These are phyloP conservation scores for Vanrija sp. DNA, from an alignment of 1,284 basidiomycete genomes.

Conservation along the genomic window DNA sequence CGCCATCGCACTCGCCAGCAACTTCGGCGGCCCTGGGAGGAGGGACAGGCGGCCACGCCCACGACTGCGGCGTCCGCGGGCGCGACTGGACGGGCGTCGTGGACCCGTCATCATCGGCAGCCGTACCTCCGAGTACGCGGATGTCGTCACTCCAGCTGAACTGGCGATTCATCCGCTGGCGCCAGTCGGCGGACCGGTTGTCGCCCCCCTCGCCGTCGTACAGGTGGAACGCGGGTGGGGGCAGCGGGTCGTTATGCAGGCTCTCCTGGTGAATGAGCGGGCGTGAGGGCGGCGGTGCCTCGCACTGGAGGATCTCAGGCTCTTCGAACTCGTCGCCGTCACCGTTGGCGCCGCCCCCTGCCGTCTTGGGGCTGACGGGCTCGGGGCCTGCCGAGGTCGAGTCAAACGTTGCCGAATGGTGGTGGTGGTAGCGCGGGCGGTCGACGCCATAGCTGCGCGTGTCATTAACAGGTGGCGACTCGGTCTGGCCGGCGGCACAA, in stretches of 20 bases:
- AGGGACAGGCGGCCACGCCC: background rate
- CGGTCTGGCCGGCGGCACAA: no score
- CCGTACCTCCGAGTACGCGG: conserved; percentile 2
- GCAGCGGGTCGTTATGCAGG: background rate
- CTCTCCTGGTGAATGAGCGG: conserved; percentile 6
- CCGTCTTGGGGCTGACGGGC: background rate
- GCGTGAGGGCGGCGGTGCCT: background rate
- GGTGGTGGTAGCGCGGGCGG: background rate
- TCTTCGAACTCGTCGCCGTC: background rate
- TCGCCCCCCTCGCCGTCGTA: no score
- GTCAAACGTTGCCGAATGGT: no score
- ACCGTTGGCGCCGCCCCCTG: background rate
- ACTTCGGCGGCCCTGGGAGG: background rate
- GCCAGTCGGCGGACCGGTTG: background rate
- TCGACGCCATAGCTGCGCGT: conserved; percentile 5
- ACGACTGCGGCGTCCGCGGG: background rate
- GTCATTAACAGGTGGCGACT: background rate
- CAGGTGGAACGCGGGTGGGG: no score
- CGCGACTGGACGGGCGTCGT: background rate
- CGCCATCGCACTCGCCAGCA: background rate
- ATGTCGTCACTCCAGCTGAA: conserved; percentile 1
- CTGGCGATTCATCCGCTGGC: background rate
- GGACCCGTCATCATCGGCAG: background rate
- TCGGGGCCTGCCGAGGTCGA: no score
- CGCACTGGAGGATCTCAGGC: background rate